These are phyloP conservation scores for Monotropa hypopitys DNA, from an alignment of 179 eudicot species.

Conservation along the genomic window DNA sequence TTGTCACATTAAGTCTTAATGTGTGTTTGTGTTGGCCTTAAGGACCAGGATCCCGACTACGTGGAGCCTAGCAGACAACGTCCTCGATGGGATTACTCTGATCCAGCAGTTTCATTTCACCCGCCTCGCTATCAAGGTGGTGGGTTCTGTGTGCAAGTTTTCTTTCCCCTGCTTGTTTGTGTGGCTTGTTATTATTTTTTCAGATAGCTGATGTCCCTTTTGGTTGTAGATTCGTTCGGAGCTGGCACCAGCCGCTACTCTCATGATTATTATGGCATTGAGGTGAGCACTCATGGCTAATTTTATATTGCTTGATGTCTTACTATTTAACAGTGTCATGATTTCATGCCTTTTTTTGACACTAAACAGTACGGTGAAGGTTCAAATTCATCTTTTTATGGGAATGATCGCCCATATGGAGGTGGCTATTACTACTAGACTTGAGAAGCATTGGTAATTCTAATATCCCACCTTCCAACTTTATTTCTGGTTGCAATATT, in stretches of 20 bases:
- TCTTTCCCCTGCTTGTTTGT: neutral
- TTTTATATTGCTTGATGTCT: constrained; percentile 2
- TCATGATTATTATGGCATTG: constrained; percentile 62
- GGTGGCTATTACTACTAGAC: constrained; percentile 54
- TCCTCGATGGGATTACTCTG: constrained; percentile 57
- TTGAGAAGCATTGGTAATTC: constrained; percentile 18
- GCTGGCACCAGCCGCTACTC: constrained; percentile 36
- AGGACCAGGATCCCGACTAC: constrained; percentile 55
- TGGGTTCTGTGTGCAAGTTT: constrained; percentile 1
- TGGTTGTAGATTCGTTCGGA: constrained; percentile 35
- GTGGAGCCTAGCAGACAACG: constrained; percentile 58
- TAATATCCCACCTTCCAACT: neutral
- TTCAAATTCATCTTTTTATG: constrained; percentile 37
- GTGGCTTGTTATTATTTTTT: neutral
- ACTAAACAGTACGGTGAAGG: constrained; percentile 52
- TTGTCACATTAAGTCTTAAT: neutral
- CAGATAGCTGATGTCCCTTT: neutral
- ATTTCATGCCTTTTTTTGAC: neutral
- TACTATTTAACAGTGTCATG: neutral
- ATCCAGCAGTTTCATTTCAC: constrained; percentile 29
- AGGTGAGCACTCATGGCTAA: constrained; percentile 38
- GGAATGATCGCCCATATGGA: constrained; percentile 49
- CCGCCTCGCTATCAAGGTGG: constrained; percentile 50
- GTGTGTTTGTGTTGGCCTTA: constrained; percentile 2
- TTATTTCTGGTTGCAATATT: constrained; percentile 5